Evolutionary conservation across 2,329 filamentous ascomycete genomes (phyloP).

Genomic region (Cladosporium sp.): DNA sequence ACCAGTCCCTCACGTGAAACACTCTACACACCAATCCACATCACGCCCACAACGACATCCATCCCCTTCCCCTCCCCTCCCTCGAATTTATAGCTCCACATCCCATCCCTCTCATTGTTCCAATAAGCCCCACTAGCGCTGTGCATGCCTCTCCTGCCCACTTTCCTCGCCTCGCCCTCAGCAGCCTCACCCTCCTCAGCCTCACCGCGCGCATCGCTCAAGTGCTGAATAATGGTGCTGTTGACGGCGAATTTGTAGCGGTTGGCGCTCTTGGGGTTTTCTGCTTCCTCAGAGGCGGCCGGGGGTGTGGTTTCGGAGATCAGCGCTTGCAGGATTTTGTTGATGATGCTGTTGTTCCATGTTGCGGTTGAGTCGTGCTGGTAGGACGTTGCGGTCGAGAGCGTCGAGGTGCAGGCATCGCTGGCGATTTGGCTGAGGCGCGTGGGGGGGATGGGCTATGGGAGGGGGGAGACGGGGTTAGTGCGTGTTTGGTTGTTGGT

Average conservation of each 20-base stretch:
- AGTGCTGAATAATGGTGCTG: slow-evolving; percentile 96
- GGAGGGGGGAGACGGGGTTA: too few species aligned
- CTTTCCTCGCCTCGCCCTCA: slow-evolving; percentile 61
- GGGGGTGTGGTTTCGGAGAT: slow-evolving; percentile 67
- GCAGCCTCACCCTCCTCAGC: slow-evolving; percentile 29
- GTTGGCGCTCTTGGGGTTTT: slow-evolving; percentile 41
- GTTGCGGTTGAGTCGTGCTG: slow-evolving; percentile 78
- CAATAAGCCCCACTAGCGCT: slow-evolving; percentile 80
- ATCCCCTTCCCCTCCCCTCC: slow-evolving; percentile 49
- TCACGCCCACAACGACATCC: slow-evolving; percentile 51
- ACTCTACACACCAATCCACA: slow-evolving; percentile 68
- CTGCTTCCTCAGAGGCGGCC: too few species aligned
- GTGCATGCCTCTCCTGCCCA: slow-evolving; percentile 86
- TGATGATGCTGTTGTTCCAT: slow-evolving; percentile 93
- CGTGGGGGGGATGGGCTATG: slow-evolving; percentile 74
- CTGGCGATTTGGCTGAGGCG: slow-evolving; percentile 80
- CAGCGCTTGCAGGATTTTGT: slow-evolving; percentile 70
- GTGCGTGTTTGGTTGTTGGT: too few species aligned
- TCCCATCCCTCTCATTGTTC: slow-evolving; percentile 87
- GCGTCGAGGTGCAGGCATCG: slow-evolving; percentile 77
- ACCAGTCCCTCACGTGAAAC: too few species aligned
- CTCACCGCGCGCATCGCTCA: slow-evolving; percentile 62
- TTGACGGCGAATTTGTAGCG: slow-evolving; percentile 93
- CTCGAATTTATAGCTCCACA: slow-evolving; percentile 86
- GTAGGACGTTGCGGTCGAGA: slow-evolving; percentile 73